A percentile compares a stretch with the other conserved stretches of the same genome.
These are phyloP conservation scores for Geotrichum siamense DNA, from an alignment of 1,139 yeast genomes.

Conservation along the genomic window DNA sequence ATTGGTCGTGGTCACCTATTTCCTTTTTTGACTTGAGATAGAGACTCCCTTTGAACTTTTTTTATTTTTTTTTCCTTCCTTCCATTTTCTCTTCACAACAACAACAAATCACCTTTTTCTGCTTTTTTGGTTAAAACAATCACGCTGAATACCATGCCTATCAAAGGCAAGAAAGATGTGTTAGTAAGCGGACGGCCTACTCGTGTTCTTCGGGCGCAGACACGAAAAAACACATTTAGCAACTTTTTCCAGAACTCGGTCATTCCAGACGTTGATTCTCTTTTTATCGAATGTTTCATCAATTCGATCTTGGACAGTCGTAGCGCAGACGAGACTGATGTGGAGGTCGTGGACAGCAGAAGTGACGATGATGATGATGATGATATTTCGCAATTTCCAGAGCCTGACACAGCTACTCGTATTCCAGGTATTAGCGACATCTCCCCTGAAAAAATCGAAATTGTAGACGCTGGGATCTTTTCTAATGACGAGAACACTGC, in stretches of 20 bases:
- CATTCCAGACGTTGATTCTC: neutral
- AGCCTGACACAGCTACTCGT: neutral
- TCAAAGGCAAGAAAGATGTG: neutral
- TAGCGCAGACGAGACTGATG: neutral
- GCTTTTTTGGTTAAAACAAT: neutral
- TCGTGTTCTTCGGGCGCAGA: constrained; percentile 1
- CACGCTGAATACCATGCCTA: neutral
- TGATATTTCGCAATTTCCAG: neutral
- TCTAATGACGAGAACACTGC: neutral
- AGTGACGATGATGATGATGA: neutral
- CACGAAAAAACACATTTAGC: neutral
- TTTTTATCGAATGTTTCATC: constrained; percentile 1
- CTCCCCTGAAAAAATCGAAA: constrained; percentile 1
- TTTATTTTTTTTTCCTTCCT: too few species aligned
- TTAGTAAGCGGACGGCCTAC: neutral
- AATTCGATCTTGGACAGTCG: neutral
- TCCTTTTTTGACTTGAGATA: too few species aligned
- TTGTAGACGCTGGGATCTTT: constrained; percentile 13
- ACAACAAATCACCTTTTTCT: neutral
- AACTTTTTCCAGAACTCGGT: neutral
- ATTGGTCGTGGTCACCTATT: neutral
- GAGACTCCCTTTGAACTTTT: neutral
- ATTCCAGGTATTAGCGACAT: neutral
- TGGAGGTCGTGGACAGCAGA: neutral
- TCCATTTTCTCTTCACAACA: neutral